phyloP scores from a whole-genome alignment of 805 yeast species.

The Danielia reshetovae region DNA sequence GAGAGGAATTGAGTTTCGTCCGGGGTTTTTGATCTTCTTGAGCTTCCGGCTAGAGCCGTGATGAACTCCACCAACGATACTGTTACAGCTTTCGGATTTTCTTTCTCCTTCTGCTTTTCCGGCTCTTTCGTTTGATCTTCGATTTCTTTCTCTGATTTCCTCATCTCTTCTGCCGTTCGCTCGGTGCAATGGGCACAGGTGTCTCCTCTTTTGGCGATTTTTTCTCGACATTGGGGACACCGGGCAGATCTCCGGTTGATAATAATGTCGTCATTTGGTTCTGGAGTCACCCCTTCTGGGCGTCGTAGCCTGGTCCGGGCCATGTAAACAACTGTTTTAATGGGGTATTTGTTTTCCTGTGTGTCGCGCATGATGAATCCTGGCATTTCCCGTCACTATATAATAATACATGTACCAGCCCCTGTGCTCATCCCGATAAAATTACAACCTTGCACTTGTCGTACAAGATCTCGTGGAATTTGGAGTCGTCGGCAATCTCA shows the following conservation, averaged over 20 bases:
- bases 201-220: too few species aligned
- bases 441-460: conserved; percentile 44
- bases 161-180: too few species aligned
- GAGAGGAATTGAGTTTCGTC: not conserved
- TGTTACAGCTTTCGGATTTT: not conserved
- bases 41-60: not conserved
- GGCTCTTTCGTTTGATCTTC: not conserved
- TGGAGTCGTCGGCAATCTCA: conserved; percentile 37
- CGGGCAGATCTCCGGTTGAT: too few species aligned
- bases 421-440: conserved; percentile 8
- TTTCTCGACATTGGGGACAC: too few species aligned
- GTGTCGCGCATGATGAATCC: conserved; percentile 1
- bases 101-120: too few species aligned
- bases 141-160: not conserved
- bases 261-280: too few species aligned
- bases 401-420: conserved; percentile 1
- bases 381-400: too few species aligned
- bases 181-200: too few species aligned
- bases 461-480: conserved; percentile 36
- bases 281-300: too few species aligned
- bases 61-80: not conserved
- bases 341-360: conserved; percentile 2
- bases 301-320: not conserved
- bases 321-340: not conserved
- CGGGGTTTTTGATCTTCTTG: too few species aligned